Conservation (phyloP, 179 eudicot species). For the Silene coronaria region DNA sequence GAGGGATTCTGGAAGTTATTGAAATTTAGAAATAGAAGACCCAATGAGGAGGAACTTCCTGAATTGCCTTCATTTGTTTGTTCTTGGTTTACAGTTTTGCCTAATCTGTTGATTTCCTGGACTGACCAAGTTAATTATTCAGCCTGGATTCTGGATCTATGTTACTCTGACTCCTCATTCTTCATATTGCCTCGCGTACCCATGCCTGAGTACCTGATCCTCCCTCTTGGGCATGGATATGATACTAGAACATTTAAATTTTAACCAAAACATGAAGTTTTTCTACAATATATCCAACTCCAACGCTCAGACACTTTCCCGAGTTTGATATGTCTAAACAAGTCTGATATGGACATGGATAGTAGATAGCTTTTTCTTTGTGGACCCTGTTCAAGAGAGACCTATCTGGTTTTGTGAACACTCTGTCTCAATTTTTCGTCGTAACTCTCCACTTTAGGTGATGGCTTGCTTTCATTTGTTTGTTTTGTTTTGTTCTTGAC, state of each 20-base stretch:
- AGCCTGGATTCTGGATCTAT: neutral
- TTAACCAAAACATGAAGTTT: too few relatives aligned
- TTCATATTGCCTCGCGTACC: too few relatives aligned
- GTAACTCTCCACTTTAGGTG: neutral
- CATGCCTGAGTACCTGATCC: too few relatives aligned
- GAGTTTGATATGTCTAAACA: too few relatives aligned
- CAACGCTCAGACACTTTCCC: too few relatives aligned
- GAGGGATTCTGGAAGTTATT: neutral
- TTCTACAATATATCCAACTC: too few relatives aligned
- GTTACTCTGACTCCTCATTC: neutral
- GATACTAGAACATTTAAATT: too few relatives aligned
- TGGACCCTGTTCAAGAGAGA: neutral
- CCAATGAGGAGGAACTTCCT: neutral
- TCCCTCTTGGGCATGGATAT: too few relatives aligned
- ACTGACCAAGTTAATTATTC: neutral
- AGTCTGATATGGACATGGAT: neutral
- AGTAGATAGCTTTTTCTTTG: neutral
- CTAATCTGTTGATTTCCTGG: neutral
- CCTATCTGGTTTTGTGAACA: neutral
- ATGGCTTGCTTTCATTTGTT: neutral
- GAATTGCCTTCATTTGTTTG: neutral
- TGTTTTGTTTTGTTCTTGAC: neutral
- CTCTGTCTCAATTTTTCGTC: neutral
- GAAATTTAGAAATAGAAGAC: neutral
- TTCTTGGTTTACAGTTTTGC: neutral